Base-by-base conservation (phyloP, 2,329 filamentous ascomycete species). In the Aureobasidium sp. region DNA sequence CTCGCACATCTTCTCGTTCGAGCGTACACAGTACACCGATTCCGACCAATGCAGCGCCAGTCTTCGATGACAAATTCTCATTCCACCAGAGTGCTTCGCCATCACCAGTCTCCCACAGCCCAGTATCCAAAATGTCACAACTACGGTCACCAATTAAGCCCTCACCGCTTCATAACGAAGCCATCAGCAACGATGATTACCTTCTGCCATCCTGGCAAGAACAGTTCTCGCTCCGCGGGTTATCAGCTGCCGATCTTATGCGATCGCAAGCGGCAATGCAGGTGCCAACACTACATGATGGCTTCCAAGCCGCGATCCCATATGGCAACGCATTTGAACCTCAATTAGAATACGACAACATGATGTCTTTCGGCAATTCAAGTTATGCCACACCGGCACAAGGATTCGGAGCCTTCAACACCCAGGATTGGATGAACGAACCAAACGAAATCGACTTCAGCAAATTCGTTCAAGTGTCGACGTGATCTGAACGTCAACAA, bases 11-110 rank as follows among this genome's bases (percentile, higher is more conserved):
- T 27, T 72, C 65, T 62, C 49, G 57, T 63, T 63, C 61, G 17
- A 59, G 53, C n/a, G 63, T 75, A 1, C 70, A 73, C 52, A 71
- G 72, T 39, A 77, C 76, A 8, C 77, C 71, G 15, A 71, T 63
- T 14, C 58, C 66, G 6, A 63, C 67, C 17, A 62, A 60, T 14
- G 35, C 9, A 69, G 71, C 66, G 66, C 63, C 63, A 68, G 69
- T 60, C 64, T 70, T 71, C 60, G 63, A 63, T 39, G 64, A 69
- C n/a, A 66, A 60, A 52, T 70, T 72, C 62, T 65, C 65, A 49
- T 67, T 69, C 62, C 69, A 69, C 61, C 44, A 60, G 11, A 60
- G 44, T 24, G 64, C 66, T 8, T 64, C 68, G 22, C 66, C 70
- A n/a, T 67, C 71, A 27, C 68, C 68, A 31, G 60, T 65, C 1